These are phyloP conservation scores for Lichtheimia ornata DNA, from an alignment of 371 early-diverging fungal species.

Conservation along the genomic window DNA sequence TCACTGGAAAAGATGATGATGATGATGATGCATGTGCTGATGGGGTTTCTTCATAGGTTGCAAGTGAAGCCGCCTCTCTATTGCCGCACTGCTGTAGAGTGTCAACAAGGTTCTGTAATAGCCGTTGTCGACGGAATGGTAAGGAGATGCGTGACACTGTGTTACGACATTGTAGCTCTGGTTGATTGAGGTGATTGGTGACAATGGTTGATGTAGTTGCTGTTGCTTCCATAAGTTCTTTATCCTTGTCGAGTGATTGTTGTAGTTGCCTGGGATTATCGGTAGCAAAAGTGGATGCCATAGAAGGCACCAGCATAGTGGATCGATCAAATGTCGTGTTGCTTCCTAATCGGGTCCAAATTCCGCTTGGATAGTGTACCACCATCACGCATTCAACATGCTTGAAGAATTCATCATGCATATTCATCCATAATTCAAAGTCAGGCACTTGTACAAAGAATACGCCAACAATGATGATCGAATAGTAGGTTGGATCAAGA, in stretches of 20 bases:
- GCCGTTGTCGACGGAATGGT: slow-evolving; percentile 52
- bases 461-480: slow-evolving; percentile 39
- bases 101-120: slow-evolving; percentile 40
- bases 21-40: neutral
- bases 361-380: slow-evolving; percentile 42
- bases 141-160: slow-evolving; percentile 50
- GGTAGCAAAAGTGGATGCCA: neutral
- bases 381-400: slow-evolving; percentile 26
- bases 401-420: slow-evolving; percentile 13
- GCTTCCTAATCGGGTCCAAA: neutral
- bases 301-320: too few relatives aligned
- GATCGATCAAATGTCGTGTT: too few relatives aligned
- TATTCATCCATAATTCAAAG: slow-evolving; percentile 24
- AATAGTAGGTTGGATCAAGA: slow-evolving; percentile 17
- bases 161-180: slow-evolving; percentile 15
- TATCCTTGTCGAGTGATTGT: slow-evolving; percentile 6
- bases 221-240: neutral
- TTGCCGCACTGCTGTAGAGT: slow-evolving; percentile 14
- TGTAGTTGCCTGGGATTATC: slow-evolving; percentile 10
- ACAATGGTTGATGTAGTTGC: neutral
- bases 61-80: neutral
- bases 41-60: neutral
- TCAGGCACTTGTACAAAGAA: slow-evolving; percentile 13
- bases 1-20: slow-evolving; percentile 2
- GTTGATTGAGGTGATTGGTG: neutral